Base-by-base conservation (phyloP, 192 early-diverging fungal genomes). In the Diversispora eburnea region DNA sequence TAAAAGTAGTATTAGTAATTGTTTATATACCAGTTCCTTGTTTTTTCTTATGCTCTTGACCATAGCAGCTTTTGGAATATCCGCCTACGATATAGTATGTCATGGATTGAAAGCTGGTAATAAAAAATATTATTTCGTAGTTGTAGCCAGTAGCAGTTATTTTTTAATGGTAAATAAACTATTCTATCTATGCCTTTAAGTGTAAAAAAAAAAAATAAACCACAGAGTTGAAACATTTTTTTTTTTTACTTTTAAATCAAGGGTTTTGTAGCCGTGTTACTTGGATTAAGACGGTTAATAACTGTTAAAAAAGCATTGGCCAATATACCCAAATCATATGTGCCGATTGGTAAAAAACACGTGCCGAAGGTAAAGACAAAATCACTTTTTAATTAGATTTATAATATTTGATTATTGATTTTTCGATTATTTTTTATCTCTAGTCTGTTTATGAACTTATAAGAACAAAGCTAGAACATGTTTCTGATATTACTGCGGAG, bases 271-370 rank as follows among this genome's bases (percentile, higher is more conserved):
- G 74, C 84, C 4, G 74, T 82, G 3, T 78, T 84, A 8, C 79
- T 86, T 77, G 80, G 81, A 4, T 84, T 81, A 65, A 80, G 81
- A 55, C 84, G 86, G 3, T 72, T 84, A 43, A 70, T 83, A 6
- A 83, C 75, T 20, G 82, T 84, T 8, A 82, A 81, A 58, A 68
- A 77, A 58, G 77, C 83, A n/a, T 65, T 83, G 33, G 74, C 73
- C 25, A 79, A 80, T 52, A 88, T 88, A 39, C 86, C 86, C 56
- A 88, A 88, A 57, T 62, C 81, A 0, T 84, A 83, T 47, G 75
- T 84, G 59, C 83, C 82, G 1, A 84, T 84, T 62, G 77, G 77
- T 20, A 42, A 74, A 13, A 80, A 81, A 13, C 80, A 85, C 64
- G 25, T 86, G 20, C 86, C 86, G 20, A 81, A 80, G 67, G 86